These are phyloP conservation scores for Cercophora newfieldiana DNA, from an alignment of 495 filamentous ascomycete genomes.

Conservation along the genomic window DNA sequence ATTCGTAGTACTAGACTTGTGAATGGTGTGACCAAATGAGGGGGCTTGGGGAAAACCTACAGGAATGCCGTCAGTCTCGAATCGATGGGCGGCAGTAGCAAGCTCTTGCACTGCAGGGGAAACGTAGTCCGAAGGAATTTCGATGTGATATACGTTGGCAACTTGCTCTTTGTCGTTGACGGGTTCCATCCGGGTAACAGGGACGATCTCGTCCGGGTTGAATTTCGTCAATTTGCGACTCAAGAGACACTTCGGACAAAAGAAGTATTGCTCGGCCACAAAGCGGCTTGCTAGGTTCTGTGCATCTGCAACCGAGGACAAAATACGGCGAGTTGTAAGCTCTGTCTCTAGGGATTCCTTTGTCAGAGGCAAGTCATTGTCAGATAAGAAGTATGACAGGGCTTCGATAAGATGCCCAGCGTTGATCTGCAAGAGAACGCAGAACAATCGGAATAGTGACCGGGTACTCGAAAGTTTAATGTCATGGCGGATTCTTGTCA, in stretches of 20 bases:
- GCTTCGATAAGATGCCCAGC: neutral
- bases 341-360: neutral
- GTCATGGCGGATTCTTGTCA: neutral
- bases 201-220: neutral
- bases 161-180: neutral
- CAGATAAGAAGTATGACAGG: neutral
- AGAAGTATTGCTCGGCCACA: neutral
- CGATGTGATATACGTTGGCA: neutral
- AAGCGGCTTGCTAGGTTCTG: neutral
- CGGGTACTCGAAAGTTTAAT: neutral
- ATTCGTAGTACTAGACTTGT: neutral
- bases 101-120: neutral
- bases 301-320: neutral
- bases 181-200: neutral
- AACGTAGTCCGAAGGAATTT: neutral
- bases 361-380: neutral
- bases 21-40: neutral
- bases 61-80: neutral
- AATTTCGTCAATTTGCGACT: neutral
- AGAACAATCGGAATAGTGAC: neutral
- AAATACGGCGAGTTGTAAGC: neutral
- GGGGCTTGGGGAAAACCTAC: neutral
- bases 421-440: constrained; percentile 4
- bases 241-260: neutral
- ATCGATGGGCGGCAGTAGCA: neutral